phyloP scores from a whole-genome alignment of 352 stramenopile species.

The Plasmopara muralis region DNA sequence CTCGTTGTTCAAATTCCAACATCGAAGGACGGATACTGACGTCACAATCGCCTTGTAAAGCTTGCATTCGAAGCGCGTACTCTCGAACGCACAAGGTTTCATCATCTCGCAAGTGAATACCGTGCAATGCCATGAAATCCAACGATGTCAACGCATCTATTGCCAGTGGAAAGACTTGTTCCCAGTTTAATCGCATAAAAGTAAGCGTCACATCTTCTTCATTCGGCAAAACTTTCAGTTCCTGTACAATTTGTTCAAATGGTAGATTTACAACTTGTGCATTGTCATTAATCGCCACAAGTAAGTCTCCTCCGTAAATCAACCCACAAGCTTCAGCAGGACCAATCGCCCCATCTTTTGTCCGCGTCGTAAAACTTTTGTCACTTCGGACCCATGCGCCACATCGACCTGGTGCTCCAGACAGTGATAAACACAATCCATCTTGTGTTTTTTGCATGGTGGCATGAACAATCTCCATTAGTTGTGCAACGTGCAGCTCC shows the following conservation, averaged over 20 bases:
- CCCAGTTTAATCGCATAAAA: slow-evolving; percentile 60
- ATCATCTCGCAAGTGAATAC: slow-evolving; percentile 41
- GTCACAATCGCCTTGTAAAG: slow-evolving; percentile 62
- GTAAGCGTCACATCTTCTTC: slow-evolving; percentile 35
- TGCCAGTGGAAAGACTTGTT: slow-evolving; percentile 46
- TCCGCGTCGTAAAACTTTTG: slow-evolving; percentile 53
- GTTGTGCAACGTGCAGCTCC: neutral
- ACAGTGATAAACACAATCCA: slow-evolving; percentile 73
- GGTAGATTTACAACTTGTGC: slow-evolving; percentile 43
- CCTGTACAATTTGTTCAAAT: slow-evolving; percentile 64
- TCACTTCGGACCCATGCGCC: slow-evolving; percentile 80
- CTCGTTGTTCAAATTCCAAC: slow-evolving; percentile 59
- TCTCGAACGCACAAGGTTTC: slow-evolving; percentile 70
- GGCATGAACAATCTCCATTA: slow-evolving; percentile 32
- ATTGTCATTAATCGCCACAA: slow-evolving; percentile 62
- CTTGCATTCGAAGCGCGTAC: slow-evolving; percentile 76
- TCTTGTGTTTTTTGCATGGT: slow-evolving; percentile 51
- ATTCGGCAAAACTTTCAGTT: slow-evolving; percentile 52
- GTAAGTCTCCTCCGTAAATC: slow-evolving; percentile 61
- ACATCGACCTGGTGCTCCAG: slow-evolving; percentile 56
- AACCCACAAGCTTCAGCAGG: slow-evolving; percentile 50
- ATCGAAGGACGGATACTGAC: slow-evolving; percentile 42
- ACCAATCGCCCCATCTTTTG: slow-evolving; percentile 37
- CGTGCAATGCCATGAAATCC: slow-evolving; percentile 43
- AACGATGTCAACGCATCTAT: slow-evolving; percentile 36